A percentile compares a stretch with the other conserved stretches of the same genome.
phyloP scores from a whole-genome alignment of 1,284 basidiomycete species.

The Mycosarcoma mackinlayi region DNA sequence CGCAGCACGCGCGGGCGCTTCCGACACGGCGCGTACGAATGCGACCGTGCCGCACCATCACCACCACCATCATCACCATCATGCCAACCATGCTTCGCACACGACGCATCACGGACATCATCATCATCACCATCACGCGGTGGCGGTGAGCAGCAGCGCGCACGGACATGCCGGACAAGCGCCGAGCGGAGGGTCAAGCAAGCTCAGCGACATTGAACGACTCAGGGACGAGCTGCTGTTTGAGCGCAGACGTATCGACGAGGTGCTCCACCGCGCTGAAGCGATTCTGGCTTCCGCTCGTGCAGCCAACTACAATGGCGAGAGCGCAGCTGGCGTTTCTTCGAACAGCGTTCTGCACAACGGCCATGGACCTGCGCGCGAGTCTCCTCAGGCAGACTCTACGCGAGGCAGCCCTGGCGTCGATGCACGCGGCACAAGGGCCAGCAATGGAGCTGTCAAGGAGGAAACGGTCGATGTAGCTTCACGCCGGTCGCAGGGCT shows the following conservation, averaged over 20 bases:
- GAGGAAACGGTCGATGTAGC: slow-evolving; percentile 21
- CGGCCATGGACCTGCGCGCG: slow-evolving; percentile 20
- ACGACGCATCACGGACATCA: slow-evolving; percentile 35
- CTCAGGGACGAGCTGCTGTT: slow-evolving; percentile 57
- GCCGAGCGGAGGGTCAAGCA: slow-evolving; percentile 7
- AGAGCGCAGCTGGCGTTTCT: slow-evolving; percentile 11
- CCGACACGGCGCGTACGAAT: slow-evolving; percentile 11
- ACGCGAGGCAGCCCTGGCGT: slow-evolving; percentile 24
- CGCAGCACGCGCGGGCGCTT: slow-evolving; percentile 9
- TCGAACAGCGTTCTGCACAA: slow-evolving; percentile 23
- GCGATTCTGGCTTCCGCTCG: slow-evolving; percentile 38
- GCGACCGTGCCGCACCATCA: slow-evolving; percentile 39
- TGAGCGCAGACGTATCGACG: slow-evolving; percentile 57
- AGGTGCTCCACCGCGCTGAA: slow-evolving; percentile 58
- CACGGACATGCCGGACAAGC: slow-evolving; percentile 18
- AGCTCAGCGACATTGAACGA: slow-evolving; percentile 56
- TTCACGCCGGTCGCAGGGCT: slow-evolving; percentile 23
- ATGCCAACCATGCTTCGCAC: slow-evolving; percentile 32
- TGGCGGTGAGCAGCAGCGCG: slow-evolving; percentile 19
- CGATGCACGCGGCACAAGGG: slow-evolving; percentile 1
- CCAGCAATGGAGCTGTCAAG: slow-evolving; percentile 9
- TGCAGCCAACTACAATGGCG: slow-evolving; percentile 20
- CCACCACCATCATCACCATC: slow-evolving; percentile 55
- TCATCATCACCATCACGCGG: slow-evolving; percentile 47
- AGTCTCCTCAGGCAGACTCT: slow-evolving; percentile 22